phyloP scores from a whole-genome alignment of 2,329 filamentous ascomycete genomes.

The Penicillium sp. region DNA sequence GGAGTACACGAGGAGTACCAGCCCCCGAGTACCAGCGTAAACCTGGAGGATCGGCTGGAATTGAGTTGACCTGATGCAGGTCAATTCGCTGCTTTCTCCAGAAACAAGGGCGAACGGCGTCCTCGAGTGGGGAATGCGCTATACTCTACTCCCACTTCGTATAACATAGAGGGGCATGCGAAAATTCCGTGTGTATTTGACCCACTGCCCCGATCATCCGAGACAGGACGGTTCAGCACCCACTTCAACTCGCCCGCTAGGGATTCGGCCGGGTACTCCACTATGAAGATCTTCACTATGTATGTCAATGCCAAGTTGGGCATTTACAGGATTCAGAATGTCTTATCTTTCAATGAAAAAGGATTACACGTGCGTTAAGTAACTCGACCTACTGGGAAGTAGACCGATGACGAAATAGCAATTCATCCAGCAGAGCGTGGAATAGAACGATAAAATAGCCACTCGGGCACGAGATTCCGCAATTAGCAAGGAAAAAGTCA shows the following conservation, averaged over 20 bases:
- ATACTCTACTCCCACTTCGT: too few relatives aligned
- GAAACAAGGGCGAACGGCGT: background rate
- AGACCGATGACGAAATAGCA: background rate
- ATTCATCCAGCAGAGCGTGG: background rate
- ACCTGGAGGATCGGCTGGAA: constrained; percentile 5
- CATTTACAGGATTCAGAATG: background rate
- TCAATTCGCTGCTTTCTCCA: constrained; percentile 2
- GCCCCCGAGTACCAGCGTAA: constrained; percentile 1
- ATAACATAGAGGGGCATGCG: background rate
- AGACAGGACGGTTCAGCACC: background rate
- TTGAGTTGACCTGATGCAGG: constrained; percentile 6
- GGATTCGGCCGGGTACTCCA: background rate
- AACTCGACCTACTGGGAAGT: background rate
- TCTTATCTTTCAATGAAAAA: background rate
- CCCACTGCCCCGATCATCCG: background rate
- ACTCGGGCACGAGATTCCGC: background rate
- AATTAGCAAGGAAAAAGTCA: background rate
- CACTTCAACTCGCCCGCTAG: background rate
- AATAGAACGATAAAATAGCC: background rate
- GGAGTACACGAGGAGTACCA: constrained; percentile 2
- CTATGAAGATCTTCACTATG: background rate
- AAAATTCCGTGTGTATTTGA: background rate
- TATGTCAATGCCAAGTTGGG: background rate
- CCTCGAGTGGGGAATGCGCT: background rate
- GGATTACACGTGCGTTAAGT: background rate